Percentiles rank a stretch among this genome's conserved stretches.
phyloP scores from a whole-genome alignment of 1,284 basidiomycete species.

The Leucoagaricus sp. region DNA sequence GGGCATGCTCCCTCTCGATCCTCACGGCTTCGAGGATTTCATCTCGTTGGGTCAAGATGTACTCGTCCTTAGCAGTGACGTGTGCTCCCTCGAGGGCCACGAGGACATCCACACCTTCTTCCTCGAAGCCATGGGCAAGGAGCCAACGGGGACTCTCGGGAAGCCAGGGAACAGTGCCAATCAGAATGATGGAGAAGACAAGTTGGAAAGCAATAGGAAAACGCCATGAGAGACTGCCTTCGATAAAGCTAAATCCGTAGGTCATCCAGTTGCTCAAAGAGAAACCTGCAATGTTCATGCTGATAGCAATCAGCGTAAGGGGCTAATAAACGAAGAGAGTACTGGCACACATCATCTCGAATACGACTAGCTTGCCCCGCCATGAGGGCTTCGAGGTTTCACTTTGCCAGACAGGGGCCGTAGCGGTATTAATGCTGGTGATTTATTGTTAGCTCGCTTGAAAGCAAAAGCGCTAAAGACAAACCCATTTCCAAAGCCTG shows the following conservation, averaged over 20 bases:
- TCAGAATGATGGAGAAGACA: constrained; percentile 61
- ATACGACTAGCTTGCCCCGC: constrained; percentile 67
- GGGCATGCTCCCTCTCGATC: constrained; percentile 40
- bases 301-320: constrained; percentile 18
- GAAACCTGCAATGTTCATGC: constrained; percentile 49
- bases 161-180: constrained; percentile 59
- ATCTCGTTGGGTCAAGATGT: constrained; percentile 37
- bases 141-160: constrained; percentile 74
- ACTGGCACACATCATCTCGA: constrained; percentile 65
- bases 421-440: constrained; percentile 50
- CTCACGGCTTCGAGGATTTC: constrained; percentile 45
- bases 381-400: constrained; percentile 66
- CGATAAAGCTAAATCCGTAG: constrained; percentile 48
- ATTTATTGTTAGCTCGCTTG: neutral
- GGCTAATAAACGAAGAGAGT: constrained; percentile 17
- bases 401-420: constrained; percentile 65
- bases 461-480: constrained; percentile 21
- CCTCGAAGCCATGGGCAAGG: constrained; percentile 41
- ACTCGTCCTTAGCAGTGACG: constrained; percentile 33
- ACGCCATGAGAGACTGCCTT: constrained; percentile 57
- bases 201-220: constrained; percentile 74
- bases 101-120: constrained; percentile 40
- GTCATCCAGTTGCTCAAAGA: constrained; percentile 50
- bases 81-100: constrained; percentile 42
- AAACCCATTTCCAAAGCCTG: constrained; percentile 48